Base-by-base conservation (phyloP, 306 rosid species). In the Argentina anserina region DNA sequence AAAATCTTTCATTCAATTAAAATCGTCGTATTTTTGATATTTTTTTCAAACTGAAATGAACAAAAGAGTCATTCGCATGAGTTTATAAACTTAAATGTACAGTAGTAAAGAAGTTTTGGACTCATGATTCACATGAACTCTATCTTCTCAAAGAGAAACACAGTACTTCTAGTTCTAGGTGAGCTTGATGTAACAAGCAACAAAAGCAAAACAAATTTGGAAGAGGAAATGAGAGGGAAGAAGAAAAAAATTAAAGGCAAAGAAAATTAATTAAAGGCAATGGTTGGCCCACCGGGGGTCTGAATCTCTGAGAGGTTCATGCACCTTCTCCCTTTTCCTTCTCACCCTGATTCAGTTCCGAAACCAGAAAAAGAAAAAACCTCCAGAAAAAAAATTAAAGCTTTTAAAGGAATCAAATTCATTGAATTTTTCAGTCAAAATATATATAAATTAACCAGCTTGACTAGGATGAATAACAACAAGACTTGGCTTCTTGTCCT, bases 231-330 rank as follows among this genome's bases (percentile, higher is more conserved):
- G 20, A 20, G 14, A 31, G 42, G 33, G 4, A 1, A 33, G 14
- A 18, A 62, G 15, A 62, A 33, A 34, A 12, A 34, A 14, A 17
- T 10, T 18, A 62, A 4, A 62, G 14, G 7, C 20, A 39, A 37
- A 9, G 3, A 6, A 7, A n/a, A 47, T 46, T 49, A 33, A 18
- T 69, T 15, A 6, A 31, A 15, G 39, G 26, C 34, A 23, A 9
- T 26, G 69, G 62, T 25, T 67, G 82, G 36, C 18, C 89, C 81
- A 69, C 55, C 1, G 9, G 3, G 69, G 37, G 66, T 6, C 36
- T 21, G 39, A 71, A 34, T 39, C 7, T 8, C 43, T 45, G 50
- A 67, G 40, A 58, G 78, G 84, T 82, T 77, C 86, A 85, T 80
- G 89, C 84, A 85, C 75, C 86, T 82, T 47, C 1, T 67, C 53